Evolutionary conservation across 73 alveolate species (phyloP).

Genomic region (Tetrahymena borealis): DNA sequence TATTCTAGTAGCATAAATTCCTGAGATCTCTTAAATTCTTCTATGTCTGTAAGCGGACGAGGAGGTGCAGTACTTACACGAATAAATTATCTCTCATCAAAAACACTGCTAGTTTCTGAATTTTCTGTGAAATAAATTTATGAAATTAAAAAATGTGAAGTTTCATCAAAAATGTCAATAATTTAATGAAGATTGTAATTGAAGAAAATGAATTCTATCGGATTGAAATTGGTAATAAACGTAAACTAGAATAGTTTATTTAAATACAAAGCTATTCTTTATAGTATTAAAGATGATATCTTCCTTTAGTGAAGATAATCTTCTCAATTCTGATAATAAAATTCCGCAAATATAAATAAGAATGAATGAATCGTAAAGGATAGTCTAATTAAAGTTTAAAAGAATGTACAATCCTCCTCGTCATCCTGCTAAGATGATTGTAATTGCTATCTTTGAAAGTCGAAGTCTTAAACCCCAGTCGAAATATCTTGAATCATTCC

Average conservation of each 20-base stretch:
- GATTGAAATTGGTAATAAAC: no score
- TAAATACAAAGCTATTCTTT: no score
- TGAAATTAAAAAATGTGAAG: neutral
- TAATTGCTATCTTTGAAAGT: neutral
- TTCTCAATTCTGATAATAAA: neutral
- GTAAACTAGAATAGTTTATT: no score
- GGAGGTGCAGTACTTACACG: slow-evolving; percentile 89
- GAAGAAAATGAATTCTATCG: neutral
- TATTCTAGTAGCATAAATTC: slow-evolving; percentile 73
- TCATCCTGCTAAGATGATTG: neutral
- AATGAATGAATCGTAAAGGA: neutral
- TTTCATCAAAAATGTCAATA: neutral
- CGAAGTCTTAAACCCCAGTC: slow-evolving; percentile 3
- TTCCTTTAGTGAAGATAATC: no score
- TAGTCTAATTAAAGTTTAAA: neutral
- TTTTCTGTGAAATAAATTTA: neutral
- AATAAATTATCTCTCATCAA: slow-evolving; percentile 10
- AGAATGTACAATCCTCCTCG: neutral
- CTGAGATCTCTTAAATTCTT: slow-evolving; percentile 50
- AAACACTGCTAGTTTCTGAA: neutral
- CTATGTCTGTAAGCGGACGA: slow-evolving; percentile 81
- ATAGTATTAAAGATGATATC: no score
- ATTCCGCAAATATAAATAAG: neutral
- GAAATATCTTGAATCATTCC: neutral
- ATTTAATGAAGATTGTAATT: neutral